These are phyloP conservation scores for Lanmaoa rubissima DNA, from an alignment of 768 basidiomycete genomes.

Conservation along the genomic window DNA sequence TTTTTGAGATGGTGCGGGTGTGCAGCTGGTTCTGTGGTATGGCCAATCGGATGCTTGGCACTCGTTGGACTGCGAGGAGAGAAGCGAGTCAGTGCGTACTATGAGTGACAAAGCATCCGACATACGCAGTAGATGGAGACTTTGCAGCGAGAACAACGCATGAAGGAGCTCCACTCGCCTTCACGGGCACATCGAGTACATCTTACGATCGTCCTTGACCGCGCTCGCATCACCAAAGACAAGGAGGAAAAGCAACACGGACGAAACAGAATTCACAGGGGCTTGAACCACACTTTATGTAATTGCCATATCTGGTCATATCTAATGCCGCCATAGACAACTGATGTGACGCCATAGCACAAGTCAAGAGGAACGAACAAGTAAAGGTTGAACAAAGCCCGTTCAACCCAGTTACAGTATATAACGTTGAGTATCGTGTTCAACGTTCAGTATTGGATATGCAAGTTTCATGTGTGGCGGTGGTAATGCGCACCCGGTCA, in stretches of 20 bases:
- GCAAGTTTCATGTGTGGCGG: not conserved
- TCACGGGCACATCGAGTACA: slow-evolving; percentile 15
- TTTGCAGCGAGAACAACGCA: slow-evolving; percentile 31
- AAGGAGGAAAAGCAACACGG: not conserved
- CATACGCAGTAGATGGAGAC: slow-evolving; percentile 24
- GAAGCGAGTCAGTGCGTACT: not conserved
- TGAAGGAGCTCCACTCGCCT: slow-evolving; percentile 15
- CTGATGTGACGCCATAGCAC: too few relatives aligned
- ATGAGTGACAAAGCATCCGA: not conserved
- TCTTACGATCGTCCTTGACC: not conserved
- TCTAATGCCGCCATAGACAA: too few relatives aligned
- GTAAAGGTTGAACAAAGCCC: too few relatives aligned
- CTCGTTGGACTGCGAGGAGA: slow-evolving; percentile 18
- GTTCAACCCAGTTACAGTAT: not conserved
- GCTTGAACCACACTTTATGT: too few relatives aligned
- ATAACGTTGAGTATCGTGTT: not conserved
- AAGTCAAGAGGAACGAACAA: too few relatives aligned
- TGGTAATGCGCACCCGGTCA: too few relatives aligned
- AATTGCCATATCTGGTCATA: too few relatives aligned
- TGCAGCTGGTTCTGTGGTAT: slow-evolving; percentile 17
- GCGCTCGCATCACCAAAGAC: not conserved
- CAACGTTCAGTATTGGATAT: not conserved
- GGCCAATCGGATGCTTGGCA: slow-evolving; percentile 29
- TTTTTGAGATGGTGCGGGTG: not conserved
- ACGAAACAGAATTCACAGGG: not conserved